Percentiles rank a stretch among this genome's conserved stretches.
phyloP scores from a whole-genome alignment of 306 rosid genomes.

The Fagus sylvatica region DNA sequence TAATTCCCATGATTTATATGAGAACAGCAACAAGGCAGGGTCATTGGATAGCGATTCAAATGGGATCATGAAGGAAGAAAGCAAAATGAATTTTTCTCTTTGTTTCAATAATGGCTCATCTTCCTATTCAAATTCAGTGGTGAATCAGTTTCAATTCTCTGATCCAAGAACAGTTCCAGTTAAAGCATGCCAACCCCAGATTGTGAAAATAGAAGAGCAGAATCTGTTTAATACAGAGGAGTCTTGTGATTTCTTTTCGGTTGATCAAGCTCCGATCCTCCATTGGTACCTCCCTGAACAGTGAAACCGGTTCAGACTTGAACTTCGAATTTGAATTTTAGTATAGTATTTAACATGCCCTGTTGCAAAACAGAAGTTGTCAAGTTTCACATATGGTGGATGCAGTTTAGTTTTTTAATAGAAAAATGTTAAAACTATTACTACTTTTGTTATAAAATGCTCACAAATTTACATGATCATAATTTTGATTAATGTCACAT shows the following conservation, averaged over 20 bases:
- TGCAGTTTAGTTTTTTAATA: not conserved
- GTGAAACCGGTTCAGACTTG: not conserved
- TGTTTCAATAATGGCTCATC: constrained; percentile 38
- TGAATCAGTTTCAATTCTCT: constrained; percentile 46
- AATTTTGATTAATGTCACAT: no score
- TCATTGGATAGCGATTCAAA: constrained; percentile 42
- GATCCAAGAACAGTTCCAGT: constrained; percentile 41
- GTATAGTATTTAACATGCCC: no score
- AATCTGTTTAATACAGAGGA: constrained; percentile 44
- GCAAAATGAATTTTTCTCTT: constrained; percentile 35
- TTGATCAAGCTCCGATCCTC: constrained; percentile 77
- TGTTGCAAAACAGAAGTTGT: no score
- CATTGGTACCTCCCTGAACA: constrained; percentile 41
- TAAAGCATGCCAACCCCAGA: constrained; percentile 38
- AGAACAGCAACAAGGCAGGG: constrained; percentile 29
- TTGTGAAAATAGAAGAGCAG: constrained; percentile 55
- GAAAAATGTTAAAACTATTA: no score
- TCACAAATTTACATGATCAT: no score
- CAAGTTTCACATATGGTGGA: not conserved
- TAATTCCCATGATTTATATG: constrained; percentile 4
- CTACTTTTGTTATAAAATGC: no score
- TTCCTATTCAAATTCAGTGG: constrained; percentile 34
- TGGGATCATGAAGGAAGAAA: constrained; percentile 46
- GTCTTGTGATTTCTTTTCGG: constrained; percentile 62
- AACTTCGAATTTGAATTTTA: no score